A percentile compares a stretch with the other conserved stretches of the same genome.
Evolutionary conservation across 179 eudicot species (phyloP).

Genomic region (Vitellaria paradoxa): DNA sequence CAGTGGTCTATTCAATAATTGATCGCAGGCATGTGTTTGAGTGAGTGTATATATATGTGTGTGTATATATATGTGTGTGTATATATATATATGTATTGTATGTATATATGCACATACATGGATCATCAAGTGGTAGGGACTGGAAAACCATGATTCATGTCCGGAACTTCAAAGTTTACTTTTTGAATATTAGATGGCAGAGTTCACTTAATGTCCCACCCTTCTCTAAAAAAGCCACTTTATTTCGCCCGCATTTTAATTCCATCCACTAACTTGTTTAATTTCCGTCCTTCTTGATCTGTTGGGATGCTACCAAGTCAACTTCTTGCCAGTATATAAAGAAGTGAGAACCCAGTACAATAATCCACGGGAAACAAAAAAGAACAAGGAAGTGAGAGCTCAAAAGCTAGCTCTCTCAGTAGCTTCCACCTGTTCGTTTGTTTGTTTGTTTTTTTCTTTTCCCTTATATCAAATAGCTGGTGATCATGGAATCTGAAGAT

Average conservation of each 20-base stretch:
- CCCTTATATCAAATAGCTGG: neutral
- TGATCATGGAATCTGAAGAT: constrained; percentile 61
- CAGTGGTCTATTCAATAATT: constrained; percentile 40
- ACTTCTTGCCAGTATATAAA: constrained; percentile 25
- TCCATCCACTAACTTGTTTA: constrained; percentile 48
- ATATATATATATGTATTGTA: neutral
- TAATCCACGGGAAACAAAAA: neutral
- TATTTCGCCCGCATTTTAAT: constrained; percentile 26
- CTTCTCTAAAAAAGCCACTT: constrained; percentile 34
- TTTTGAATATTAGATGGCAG: constrained; percentile 20
- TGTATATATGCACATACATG: constrained; percentile 22
- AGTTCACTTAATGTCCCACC: constrained; percentile 19
- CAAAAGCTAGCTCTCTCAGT: neutral
- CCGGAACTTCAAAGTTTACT: constrained; percentile 30
- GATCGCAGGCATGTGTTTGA: constrained; percentile 17
- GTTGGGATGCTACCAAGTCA: constrained; percentile 43
- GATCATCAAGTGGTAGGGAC: constrained; percentile 27
- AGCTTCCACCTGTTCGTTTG: neutral
- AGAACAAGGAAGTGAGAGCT: neutral
- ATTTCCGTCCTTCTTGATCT: constrained; percentile 8
- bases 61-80: neutral
- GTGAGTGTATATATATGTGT: neutral
- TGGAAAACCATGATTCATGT: constrained; percentile 33
- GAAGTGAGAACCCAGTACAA: constrained; percentile 5
- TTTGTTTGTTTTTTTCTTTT: neutral